Percentiles rank a stretch among this genome's conserved stretches.
Conservation (phyloP, 2,329 filamentous ascomycete genomes). For the Curvularia lunata region DNA sequence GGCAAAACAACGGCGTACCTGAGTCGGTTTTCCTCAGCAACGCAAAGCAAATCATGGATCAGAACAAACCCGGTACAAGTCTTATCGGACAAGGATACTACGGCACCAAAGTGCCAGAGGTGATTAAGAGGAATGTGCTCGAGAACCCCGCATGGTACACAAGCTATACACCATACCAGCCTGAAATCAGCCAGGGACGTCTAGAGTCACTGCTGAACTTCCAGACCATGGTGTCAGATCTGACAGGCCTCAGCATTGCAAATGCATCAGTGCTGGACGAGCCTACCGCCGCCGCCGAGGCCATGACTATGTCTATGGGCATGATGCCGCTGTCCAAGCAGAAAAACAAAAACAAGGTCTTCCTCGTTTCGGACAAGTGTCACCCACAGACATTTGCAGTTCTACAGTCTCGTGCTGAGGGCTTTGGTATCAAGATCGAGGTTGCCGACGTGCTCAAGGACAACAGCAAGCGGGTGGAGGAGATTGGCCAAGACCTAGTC, state of each 20-base stretch:
- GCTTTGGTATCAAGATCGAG: conserved; percentile 85
- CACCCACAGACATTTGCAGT: conserved; percentile 88
- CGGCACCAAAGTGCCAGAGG: conserved; percentile 81
- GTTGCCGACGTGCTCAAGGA: conserved; percentile 73
- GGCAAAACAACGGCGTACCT: conserved; percentile 48
- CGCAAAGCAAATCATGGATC: conserved; percentile 61
- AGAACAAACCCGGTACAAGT: conserved; percentile 68
- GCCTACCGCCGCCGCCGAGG: conserved; percentile 89
- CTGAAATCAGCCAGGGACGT: conserved; percentile 94
- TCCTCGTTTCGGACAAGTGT: conserved; percentile 79
- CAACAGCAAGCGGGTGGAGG: conserved; percentile 69
- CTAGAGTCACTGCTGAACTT: conserved; percentile 93
- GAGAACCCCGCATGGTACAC: conserved; percentile 98
- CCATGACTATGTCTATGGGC: conserved; percentile 91
- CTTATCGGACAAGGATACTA: conserved; percentile 92
- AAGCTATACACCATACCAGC: conserved; percentile 96
- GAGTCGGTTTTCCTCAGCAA: conserved; percentile 66
- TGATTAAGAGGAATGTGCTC: conserved; percentile 90
- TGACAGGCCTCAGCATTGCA: conserved; percentile 84
- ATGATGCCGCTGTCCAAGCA: conserved; percentile 72
- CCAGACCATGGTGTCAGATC: conserved; percentile 88
- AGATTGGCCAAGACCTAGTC: conserved; percentile 79
- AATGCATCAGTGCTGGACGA: conserved; percentile 93
- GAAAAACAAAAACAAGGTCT: conserved; percentile 78
- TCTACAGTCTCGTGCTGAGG: conserved; percentile 81